A percentile compares a stretch with the other conserved stretches of the same genome.
Conservation (phyloP, 371 early-diverging fungal species). For the Blyttiomyces sp. region DNA sequence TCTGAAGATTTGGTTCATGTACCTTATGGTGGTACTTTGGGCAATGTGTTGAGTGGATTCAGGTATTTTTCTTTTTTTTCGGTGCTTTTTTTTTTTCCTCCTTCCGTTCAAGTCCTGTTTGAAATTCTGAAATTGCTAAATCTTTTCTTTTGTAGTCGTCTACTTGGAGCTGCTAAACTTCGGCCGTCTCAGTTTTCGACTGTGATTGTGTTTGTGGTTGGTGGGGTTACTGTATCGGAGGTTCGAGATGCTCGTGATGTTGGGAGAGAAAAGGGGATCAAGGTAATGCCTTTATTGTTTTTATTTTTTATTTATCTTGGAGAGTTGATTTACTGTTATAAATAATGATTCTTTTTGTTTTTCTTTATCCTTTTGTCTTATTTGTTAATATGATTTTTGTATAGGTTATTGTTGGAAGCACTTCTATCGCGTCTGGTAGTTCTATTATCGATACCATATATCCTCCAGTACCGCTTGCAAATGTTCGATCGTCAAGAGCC, state of each 20-base stretch:
- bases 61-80: constrained; percentile 8
- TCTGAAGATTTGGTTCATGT: constrained; percentile 25
- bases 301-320: background rate
- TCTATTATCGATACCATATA: too few species aligned
- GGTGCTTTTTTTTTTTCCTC: background rate
- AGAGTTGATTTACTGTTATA: too few species aligned
- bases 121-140: too few species aligned
- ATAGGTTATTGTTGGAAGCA: too few species aligned
- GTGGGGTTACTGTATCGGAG: constrained; percentile 35
- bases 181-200: constrained; percentile 14
- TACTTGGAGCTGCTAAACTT: constrained; percentile 21
- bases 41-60: constrained; percentile 30
- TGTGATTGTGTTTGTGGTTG: constrained; percentile 32
- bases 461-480: too few species aligned
- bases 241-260: constrained; percentile 23
- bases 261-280: constrained; percentile 3
- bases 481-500: too few species aligned
- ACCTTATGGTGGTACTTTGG: constrained; percentile 31
- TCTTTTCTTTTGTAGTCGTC: constrained; percentile 14
- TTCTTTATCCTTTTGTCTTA: too few species aligned
- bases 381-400: too few species aligned
- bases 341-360: too few species aligned
- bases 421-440: too few species aligned
- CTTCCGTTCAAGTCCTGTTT: background rate
- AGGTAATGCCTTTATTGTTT: background rate